Evolutionary conservation across 1,284 basidiomycete species (phyloP).

Genomic region (Trichosporon coremiiforme): DNA sequence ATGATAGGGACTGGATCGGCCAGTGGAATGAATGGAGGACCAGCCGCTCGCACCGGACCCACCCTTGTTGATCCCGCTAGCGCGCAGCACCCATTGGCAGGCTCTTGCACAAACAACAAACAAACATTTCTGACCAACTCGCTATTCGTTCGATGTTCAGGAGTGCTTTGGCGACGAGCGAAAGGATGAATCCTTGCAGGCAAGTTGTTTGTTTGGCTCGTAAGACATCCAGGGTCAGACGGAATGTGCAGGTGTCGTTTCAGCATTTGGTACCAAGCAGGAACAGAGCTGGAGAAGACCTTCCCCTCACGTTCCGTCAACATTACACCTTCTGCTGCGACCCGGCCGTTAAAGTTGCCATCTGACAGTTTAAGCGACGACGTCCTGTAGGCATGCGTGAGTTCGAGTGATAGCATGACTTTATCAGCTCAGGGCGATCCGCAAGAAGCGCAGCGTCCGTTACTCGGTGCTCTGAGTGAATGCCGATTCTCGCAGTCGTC

Average conservation of each 20-base stretch:
- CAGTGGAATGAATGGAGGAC: background rate
- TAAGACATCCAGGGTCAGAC: background rate
- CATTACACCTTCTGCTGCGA: background rate
- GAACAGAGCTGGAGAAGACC: background rate
- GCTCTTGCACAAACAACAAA: background rate
- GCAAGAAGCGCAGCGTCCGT: background rate
- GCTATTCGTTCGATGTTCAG: background rate
- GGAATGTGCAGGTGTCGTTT: background rate
- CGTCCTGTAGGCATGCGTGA: background rate
- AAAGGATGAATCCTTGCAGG: background rate
- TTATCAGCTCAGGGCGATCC: background rate
- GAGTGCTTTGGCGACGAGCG: background rate
- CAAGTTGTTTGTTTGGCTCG: background rate
- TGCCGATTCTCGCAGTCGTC: background rate
- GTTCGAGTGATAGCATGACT: too few species aligned
- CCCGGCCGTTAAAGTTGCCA: background rate
- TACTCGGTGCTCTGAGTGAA: background rate
- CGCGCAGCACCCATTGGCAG: background rate
- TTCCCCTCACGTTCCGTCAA: background rate
- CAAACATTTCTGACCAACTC: background rate
- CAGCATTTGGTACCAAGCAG: background rate
- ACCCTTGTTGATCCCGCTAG: constrained; percentile 6
- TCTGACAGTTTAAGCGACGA: too few species aligned
- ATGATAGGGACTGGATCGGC: background rate
- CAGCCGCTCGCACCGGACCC: constrained; percentile 8